Evolutionary conservation across 257 asterid genomes (phyloP).

Genomic region (Eustoma russellianum): DNA sequence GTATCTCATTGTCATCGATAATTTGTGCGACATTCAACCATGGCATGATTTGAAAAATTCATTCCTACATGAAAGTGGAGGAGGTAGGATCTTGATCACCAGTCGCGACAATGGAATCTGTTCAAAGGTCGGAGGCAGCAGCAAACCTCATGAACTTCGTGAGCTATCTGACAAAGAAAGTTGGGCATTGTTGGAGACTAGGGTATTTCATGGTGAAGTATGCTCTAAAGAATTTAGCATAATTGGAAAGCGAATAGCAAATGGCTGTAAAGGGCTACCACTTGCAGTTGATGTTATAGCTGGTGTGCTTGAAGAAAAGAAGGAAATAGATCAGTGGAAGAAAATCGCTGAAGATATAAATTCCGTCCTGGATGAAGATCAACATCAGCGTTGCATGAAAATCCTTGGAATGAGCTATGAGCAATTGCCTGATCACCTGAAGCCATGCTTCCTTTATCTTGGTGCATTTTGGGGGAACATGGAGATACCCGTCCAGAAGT

Average conservation of each 20-base stretch:
- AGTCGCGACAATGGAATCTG: neutral
- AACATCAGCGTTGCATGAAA: neutral
- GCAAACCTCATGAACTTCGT: neutral
- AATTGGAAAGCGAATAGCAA: conserved; percentile 2
- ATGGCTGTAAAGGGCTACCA: conserved; percentile 10
- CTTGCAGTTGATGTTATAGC: conserved; percentile 5
- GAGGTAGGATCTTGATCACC: conserved; percentile 13
- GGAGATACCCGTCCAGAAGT: neutral
- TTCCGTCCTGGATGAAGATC: neutral
- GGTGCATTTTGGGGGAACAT: neutral
- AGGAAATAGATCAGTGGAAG: neutral
- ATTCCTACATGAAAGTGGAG: neutral
- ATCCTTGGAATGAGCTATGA: conserved; percentile 6
- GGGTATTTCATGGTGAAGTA: neutral
- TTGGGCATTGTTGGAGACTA: conserved; percentile 5
- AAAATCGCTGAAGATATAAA: neutral
- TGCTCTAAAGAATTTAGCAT: neutral
- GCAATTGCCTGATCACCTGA: conserved; percentile 9
- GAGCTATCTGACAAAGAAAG: neutral
- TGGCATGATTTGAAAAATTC: neutral
- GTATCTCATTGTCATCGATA: conserved; percentile 12
- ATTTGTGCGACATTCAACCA: conserved; percentile 4
- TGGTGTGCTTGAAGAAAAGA: neutral
- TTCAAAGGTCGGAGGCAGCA: neutral
- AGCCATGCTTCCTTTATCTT: conserved; percentile 8